Evolutionary conservation across 192 early-diverging fungal genomes (phyloP).

Genomic region (Coemansia sp.): DNA sequence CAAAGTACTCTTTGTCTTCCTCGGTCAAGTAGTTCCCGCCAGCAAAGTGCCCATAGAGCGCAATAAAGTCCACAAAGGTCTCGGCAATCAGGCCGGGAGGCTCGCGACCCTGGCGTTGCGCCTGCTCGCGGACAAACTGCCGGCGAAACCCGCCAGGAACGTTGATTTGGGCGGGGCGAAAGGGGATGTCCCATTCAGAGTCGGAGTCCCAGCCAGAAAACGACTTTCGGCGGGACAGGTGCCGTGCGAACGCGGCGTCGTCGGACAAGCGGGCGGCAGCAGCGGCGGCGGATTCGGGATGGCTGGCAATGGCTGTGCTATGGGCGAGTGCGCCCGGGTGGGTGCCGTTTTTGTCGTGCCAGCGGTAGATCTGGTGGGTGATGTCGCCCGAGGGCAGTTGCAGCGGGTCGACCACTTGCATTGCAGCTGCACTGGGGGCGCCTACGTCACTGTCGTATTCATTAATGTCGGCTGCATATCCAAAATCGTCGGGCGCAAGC

Average conservation of each 20-base stretch:
- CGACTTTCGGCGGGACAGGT: slow-evolving; percentile 47
- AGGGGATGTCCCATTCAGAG: slow-evolving; percentile 41
- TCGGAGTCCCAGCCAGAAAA: slow-evolving; percentile 53
- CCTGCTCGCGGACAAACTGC: slow-evolving; percentile 79
- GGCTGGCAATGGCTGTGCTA: not conserved
- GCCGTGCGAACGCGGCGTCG: slow-evolving; percentile 31
- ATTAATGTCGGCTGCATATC: slow-evolving; percentile 44
- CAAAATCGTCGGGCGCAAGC: slow-evolving; percentile 27
- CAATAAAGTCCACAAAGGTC: slow-evolving; percentile 93
- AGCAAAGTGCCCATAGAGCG: slow-evolving; percentile 92
- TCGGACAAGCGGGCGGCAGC: slow-evolving; percentile 56
- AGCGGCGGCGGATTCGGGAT: slow-evolving; percentile 12
- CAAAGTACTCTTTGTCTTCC: slow-evolving; percentile 66
- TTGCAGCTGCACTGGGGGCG: slow-evolving; percentile 5
- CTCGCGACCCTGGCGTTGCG: slow-evolving; percentile 61
- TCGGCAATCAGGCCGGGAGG: slow-evolving; percentile 73
- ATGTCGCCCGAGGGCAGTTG: slow-evolving; percentile 71
- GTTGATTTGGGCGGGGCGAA: slow-evolving; percentile 49
- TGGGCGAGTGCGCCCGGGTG: slow-evolving; percentile 6
- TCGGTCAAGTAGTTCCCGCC: slow-evolving; percentile 87
- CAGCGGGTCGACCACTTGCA: slow-evolving; percentile 48
- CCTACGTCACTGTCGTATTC: slow-evolving; percentile 29
- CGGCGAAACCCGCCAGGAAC: slow-evolving; percentile 90
- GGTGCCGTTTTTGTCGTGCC: slow-evolving; percentile 65
- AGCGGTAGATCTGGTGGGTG: slow-evolving; percentile 90